Conservation (phyloP, 108 stramenopile species). For the Cyclostephanos invisitatus region DNA sequence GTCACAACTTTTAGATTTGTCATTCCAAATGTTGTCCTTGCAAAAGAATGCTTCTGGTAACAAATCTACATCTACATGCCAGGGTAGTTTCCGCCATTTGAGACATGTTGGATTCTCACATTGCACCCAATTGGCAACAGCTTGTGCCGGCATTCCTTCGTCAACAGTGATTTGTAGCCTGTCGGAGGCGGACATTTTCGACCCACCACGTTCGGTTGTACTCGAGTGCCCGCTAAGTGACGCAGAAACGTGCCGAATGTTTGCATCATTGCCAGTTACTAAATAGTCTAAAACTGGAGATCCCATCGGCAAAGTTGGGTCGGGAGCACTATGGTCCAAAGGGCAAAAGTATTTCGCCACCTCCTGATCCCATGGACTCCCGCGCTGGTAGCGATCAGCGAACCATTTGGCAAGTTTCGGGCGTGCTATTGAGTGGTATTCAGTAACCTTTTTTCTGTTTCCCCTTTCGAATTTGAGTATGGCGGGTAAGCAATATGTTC, state of each 20-base stretch:
- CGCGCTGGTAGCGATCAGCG: conserved; percentile 72
- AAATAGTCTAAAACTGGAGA: conserved; percentile 88
- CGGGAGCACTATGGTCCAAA: conserved; percentile 21
- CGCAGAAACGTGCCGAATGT: conserved; percentile 54
- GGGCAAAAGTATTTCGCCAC: conserved; percentile 57
- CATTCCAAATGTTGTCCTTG: conserved; percentile 86
- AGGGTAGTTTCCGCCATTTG: conserved; percentile 90
- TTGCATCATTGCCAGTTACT: conserved; percentile 78
- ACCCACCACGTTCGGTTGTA: conserved; percentile 14
- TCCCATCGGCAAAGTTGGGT: conserved; percentile 67
- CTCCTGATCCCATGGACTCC: conserved; percentile 77
- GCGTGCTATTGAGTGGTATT: conserved; percentile 56
- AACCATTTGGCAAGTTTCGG: conserved; percentile 76
- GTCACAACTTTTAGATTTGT: conserved; percentile 61
- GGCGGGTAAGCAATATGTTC: conserved; percentile 5
- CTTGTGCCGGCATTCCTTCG: conserved; percentile 84
- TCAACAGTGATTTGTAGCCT: conserved; percentile 75
- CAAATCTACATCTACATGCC: conserved; percentile 82
- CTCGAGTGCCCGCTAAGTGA: conserved; percentile 37
- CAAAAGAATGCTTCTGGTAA: conserved; percentile 87
- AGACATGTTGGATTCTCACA: conserved; percentile 87
- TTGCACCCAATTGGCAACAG: conserved; percentile 91
- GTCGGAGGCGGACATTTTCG: conserved; percentile 44
- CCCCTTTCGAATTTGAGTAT: not conserved
- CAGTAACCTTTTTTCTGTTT: conserved; percentile 41